Percentiles rank a stretch among this genome's conserved stretches.
These are phyloP conservation scores for Alternaria ethzedia DNA, from an alignment of 2,329 filamentous ascomycete species.

Conservation along the genomic window DNA sequence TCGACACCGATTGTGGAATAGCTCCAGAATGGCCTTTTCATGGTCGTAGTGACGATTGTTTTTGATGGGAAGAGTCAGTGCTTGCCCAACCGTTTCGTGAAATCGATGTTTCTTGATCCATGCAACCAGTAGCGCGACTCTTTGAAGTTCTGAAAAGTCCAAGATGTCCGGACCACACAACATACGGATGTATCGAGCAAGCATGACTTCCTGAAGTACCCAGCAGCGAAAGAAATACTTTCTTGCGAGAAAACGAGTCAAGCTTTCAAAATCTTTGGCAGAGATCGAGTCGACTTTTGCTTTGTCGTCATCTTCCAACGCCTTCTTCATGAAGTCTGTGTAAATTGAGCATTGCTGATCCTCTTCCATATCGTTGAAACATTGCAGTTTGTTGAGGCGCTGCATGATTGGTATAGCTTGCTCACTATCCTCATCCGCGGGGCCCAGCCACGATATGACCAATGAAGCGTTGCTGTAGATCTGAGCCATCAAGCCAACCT, in stretches of 20 bases:
- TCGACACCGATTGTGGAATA: background rate
- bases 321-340: background rate
- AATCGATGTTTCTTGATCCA: background rate
- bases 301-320: background rate
- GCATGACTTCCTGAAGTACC: conserved; percentile 4
- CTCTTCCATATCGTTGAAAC: background rate
- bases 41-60: background rate
- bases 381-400: background rate
- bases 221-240: conserved; percentile 7
- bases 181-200: background rate
- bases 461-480: conserved; percentile 8
- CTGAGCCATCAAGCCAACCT: conserved; percentile 15
- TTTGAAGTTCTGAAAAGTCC: background rate
- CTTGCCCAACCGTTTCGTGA: background rate
- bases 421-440: background rate
- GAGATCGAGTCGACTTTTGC: background rate
- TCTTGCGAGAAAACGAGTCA: conserved; percentile 2
- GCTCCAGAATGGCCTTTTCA: background rate
- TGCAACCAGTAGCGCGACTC: background rate
- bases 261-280: background rate
- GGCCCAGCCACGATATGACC: conserved; percentile 20
- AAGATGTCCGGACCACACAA: background rate
- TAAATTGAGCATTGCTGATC: background rate
- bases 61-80: background rate
- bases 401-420: background rate